Percentiles rank a stretch among this genome's conserved stretches.
Conservation (phyloP, 257 asterid species). For the Datura wrightii region DNA sequence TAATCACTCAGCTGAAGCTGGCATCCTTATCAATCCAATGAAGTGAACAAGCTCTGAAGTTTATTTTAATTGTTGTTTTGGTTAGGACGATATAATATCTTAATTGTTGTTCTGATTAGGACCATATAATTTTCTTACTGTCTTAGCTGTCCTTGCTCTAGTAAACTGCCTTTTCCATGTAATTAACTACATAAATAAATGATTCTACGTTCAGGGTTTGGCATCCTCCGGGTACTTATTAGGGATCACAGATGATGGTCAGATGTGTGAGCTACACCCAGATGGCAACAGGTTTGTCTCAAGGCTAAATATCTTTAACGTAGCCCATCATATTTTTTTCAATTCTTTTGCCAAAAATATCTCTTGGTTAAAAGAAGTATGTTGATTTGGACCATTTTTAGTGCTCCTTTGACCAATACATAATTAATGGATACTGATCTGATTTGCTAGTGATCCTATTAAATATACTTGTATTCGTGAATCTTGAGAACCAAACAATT, state of each 20-base stretch:
- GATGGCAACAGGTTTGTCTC: slow-evolving; percentile 86
- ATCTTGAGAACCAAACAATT: not conserved
- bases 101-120: not conserved
- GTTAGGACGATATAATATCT: not conserved
- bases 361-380: not conserved
- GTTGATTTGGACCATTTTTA: not conserved
- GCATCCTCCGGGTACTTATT: slow-evolving; percentile 74
- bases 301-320: not conserved
- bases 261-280: slow-evolving; percentile 90
- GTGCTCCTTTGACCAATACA: not conserved
- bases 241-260: slow-evolving; percentile 78
- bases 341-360: not conserved
- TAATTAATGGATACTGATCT: not conserved
- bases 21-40: not conserved
- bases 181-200: slow-evolving; percentile 24
- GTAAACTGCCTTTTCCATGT: slow-evolving; percentile 6
- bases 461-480: not conserved
- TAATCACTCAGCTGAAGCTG: slow-evolving; percentile 8
- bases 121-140: not conserved
- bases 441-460: not conserved
- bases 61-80: not conserved
- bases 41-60: not conserved
- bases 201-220: slow-evolving; percentile 64
- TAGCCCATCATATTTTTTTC: not conserved
- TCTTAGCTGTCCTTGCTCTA: slow-evolving; percentile 16